These are phyloP conservation scores for Saturnispora quitensis DNA, from an alignment of 805 yeast species.

Conservation along the genomic window DNA sequence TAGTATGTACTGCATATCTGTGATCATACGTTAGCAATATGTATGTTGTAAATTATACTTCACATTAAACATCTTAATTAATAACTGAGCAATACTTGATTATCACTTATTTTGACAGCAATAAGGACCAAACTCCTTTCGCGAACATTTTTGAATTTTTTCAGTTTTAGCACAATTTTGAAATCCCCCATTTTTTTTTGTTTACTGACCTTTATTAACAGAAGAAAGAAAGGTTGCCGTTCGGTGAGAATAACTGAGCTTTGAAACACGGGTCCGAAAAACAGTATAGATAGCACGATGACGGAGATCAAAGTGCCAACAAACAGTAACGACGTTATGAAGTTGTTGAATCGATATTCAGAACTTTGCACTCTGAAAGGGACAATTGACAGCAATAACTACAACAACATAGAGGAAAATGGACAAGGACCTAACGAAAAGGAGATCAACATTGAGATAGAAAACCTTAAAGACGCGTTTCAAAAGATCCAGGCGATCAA, in stretches of 20 bases:
- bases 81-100: no score
- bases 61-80: no score
- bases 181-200: neutral
- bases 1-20: no score
- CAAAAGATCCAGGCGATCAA: constrained; percentile 5
- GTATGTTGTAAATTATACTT: no score
- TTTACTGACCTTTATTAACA: neutral
- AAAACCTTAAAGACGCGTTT: neutral
- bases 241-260: neutral
- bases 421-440: neutral
- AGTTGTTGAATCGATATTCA: neutral
- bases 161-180: neutral
- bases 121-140: neutral
- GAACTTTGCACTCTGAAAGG: neutral
- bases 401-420: neutral
- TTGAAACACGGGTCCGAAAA: neutral
- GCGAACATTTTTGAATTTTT: neutral
- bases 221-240: neutral
- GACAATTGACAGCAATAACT: neutral
- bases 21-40: no score
- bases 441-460: neutral
- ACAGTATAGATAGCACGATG: neutral
- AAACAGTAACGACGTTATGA: neutral
- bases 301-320: neutral
- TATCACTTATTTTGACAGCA: neutral